Percentiles rank a stretch among this genome's conserved stretches.
These are phyloP conservation scores for Gardenia jasminoides DNA, from an alignment of 257 asterid genomes.

Conservation along the genomic window DNA sequence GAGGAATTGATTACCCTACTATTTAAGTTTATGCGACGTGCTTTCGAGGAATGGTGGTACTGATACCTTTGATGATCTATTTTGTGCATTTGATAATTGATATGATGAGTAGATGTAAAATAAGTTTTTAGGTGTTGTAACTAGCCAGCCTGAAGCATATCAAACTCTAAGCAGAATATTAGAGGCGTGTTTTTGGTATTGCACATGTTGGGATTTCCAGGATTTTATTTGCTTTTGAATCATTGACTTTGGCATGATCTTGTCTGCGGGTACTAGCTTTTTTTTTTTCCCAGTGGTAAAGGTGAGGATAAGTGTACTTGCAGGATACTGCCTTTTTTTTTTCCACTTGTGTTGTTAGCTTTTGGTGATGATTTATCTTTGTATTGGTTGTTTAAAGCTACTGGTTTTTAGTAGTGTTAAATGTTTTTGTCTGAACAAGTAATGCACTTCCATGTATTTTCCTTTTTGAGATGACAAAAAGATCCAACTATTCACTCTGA, in stretches of 20 bases:
- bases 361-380: no score
- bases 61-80: conserved; percentile 10
- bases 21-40: conserved; percentile 52
- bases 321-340: no score
- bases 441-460: no score
- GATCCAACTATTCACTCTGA: no score
- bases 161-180: conserved; percentile 65
- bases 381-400: no score
- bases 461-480: no score
- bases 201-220: conserved; percentile 11
- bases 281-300: no score
- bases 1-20: conserved; percentile 58
- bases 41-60: conserved; percentile 64
- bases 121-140: conserved; percentile 45
- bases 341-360: no score
- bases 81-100: conserved; percentile 23
- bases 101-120: conserved; percentile 17
- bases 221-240: not conserved
- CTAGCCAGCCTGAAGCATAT: conserved; percentile 66
- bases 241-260: conserved; percentile 23
- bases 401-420: no score
- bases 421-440: no score
- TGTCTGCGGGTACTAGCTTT: no score
- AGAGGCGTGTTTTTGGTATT: conserved; percentile 48
- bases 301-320: no score